These are phyloP conservation scores for Starmerella potacharoeniae DNA, from an alignment of 805 yeast genomes.

Conservation along the genomic window DNA sequence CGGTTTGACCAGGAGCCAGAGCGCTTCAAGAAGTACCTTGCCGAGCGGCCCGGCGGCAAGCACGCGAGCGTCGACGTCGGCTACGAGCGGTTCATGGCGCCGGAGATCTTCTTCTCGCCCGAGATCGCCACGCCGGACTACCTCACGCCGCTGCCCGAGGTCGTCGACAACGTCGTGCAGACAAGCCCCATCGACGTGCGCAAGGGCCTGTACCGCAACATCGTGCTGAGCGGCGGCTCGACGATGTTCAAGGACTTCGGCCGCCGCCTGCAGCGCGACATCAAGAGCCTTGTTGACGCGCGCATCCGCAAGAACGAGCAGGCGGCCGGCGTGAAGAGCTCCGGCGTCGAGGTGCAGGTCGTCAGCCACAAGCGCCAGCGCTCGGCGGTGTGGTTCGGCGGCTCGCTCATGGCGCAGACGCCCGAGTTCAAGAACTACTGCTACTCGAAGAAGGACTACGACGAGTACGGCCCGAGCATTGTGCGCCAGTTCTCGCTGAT, in stretches of 20 bases:
- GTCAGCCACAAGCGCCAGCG: slow-evolving; percentile 95
- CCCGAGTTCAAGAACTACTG: slow-evolving; percentile 93
- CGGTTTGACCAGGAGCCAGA: slow-evolving; percentile 82
- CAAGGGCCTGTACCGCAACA: slow-evolving; percentile 88
- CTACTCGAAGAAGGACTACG: slow-evolving; percentile 93
- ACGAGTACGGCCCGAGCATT: slow-evolving; percentile 94
- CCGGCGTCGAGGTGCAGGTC: slow-evolving; percentile 95
- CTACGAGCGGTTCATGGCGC: slow-evolving; percentile 94
- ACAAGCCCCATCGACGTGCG: slow-evolving; percentile 96
- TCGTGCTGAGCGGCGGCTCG: slow-evolving; percentile 93
- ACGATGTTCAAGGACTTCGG: slow-evolving; percentile 99
- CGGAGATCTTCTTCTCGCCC: slow-evolving; percentile 97
- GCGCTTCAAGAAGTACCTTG: slow-evolving; percentile 79
- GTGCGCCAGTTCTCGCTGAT: slow-evolving; percentile 94
- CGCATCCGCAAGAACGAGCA: slow-evolving; percentile 75
- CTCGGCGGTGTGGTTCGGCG: slow-evolving; percentile 99
- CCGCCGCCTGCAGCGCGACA: slow-evolving; percentile 90
- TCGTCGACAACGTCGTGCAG: slow-evolving; percentile 91
- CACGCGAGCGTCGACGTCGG: slow-evolving; percentile 79
- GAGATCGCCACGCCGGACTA: slow-evolving; percentile 93
- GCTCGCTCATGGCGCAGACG: slow-evolving; percentile 91
- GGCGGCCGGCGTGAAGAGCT: slow-evolving; percentile 51
- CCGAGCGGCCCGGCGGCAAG: slow-evolving; percentile 56
- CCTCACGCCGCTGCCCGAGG: slow-evolving; percentile 90
- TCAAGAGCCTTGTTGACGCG: slow-evolving; percentile 74